These are phyloP conservation scores for Escallonia rubra DNA, from an alignment of 129 eudicot species.

Conservation along the genomic window DNA sequence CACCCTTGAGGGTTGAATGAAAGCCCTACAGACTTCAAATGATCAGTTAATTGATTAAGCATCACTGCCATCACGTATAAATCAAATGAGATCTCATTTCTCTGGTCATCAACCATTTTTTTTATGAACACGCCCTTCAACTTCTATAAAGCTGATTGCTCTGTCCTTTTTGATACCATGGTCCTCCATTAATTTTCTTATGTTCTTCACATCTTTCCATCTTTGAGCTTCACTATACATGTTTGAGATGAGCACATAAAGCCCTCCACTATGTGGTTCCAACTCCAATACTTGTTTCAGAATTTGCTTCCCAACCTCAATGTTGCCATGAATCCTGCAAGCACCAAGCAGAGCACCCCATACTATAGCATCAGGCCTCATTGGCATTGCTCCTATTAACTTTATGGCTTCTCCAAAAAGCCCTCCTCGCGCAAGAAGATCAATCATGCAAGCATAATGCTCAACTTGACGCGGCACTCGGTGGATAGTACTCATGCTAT, in stretches of 20 bases:
- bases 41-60: not conserved
- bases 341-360: not conserved
- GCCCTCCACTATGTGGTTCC: not conserved
- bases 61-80: conserved; percentile 1
- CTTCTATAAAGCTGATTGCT: conserved; percentile 29
- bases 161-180: not conserved
- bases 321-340: not conserved
- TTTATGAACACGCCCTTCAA: conserved; percentile 15
- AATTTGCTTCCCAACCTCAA: not conserved
- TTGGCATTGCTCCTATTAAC: not conserved
- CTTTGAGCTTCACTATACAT: not conserved
- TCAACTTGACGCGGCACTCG: not conserved
- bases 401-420: not conserved
- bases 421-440: not conserved
- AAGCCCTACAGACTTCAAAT: conserved; percentile 1
- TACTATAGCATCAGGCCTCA: not conserved
- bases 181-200: not conserved
- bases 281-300: not conserved
- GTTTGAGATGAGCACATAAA: not conserved
- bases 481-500: not conserved
- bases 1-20: not conserved
- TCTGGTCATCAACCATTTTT: conserved; percentile 34
- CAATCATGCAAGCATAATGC: conserved; percentile 2
- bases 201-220: not conserved
- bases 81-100: conserved; percentile 19